These are phyloP conservation scores for Boletellus deceptivus DNA, from an alignment of 1,284 basidiomycete species.

Conservation along the genomic window DNA sequence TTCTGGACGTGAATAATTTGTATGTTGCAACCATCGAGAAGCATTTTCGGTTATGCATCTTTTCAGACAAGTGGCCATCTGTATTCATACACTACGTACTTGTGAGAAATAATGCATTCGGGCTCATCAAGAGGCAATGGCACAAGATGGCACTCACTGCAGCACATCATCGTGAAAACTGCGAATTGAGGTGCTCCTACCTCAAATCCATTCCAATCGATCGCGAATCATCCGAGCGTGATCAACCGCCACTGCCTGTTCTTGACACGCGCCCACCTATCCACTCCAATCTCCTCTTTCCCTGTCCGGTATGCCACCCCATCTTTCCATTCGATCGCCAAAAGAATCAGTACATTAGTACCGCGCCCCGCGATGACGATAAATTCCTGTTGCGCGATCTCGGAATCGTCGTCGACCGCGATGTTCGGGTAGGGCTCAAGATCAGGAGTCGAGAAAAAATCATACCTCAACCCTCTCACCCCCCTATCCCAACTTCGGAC, in stretches of 20 bases:
- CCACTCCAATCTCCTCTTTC: neutral
- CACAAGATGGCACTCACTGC: too few species aligned
- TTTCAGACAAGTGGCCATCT: too few species aligned
- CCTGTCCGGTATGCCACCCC: slow-evolving; percentile 19
- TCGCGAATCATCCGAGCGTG: slow-evolving; percentile 11
- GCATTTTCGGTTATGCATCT: too few species aligned
- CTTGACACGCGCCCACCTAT: slow-evolving; percentile 10
- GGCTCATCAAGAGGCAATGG: too few species aligned
- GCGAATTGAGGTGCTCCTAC: too few species aligned
- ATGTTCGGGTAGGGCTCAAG: neutral
- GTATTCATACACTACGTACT: too few species aligned
- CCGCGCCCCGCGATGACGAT: slow-evolving; percentile 11
- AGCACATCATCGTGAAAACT: too few species aligned
- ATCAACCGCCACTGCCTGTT: slow-evolving; percentile 18
- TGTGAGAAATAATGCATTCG: too few species aligned
- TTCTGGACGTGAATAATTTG: too few species aligned
- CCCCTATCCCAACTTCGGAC: neutral
- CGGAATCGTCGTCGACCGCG: neutral
- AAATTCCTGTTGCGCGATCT: slow-evolving; percentile 18
- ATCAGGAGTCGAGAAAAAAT: neutral
- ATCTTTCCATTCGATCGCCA: slow-evolving; percentile 21
- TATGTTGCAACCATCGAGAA: too few species aligned
- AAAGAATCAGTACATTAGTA: slow-evolving; percentile 2
- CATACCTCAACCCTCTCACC: neutral
- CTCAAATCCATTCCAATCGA: too few species aligned